A percentile compares a stretch with the other conserved stretches of the same genome.
Conservation (phyloP, 2,329 filamentous ascomycete genomes). For the Penicillium sp. region DNA sequence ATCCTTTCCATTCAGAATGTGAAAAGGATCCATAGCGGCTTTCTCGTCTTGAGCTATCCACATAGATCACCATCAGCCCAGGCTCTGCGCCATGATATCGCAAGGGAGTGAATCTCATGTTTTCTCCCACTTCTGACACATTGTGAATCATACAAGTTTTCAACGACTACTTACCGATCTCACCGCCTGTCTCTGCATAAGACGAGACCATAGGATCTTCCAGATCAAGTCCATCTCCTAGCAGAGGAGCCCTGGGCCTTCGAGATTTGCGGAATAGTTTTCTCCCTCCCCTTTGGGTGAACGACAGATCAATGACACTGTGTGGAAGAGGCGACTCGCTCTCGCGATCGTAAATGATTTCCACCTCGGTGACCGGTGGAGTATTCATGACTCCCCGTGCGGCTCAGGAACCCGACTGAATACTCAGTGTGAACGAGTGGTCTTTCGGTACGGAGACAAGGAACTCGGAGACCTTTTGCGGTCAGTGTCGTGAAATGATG, state of each 20-base stretch:
- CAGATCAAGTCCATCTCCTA: conserved; percentile 15
- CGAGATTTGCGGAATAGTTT: neutral
- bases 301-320: neutral
- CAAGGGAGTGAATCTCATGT: no score
- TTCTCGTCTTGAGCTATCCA: conserved; percentile 15
- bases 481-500: neutral
- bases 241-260: neutral
- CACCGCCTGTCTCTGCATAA: conserved; percentile 22
- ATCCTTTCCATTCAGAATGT: conserved; percentile 8
- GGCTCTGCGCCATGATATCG: no score
- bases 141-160: no score
- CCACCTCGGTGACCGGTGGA: conserved; percentile 16
- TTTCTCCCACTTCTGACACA: no score
- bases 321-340: conserved; percentile 18
- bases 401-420: neutral
- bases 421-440: no score
- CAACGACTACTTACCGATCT: conserved; percentile 22
- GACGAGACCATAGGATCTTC: conserved; percentile 28
- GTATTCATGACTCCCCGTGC: neutral
- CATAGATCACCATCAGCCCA: neutral
- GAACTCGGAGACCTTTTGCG: neutral
- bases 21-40: conserved; percentile 15
- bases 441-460: no score
- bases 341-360: conserved; percentile 25
- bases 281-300: neutral